These are phyloP conservation scores for Croton setiger DNA, from an alignment of 441 rosid genomes.

Conservation along the genomic window DNA sequence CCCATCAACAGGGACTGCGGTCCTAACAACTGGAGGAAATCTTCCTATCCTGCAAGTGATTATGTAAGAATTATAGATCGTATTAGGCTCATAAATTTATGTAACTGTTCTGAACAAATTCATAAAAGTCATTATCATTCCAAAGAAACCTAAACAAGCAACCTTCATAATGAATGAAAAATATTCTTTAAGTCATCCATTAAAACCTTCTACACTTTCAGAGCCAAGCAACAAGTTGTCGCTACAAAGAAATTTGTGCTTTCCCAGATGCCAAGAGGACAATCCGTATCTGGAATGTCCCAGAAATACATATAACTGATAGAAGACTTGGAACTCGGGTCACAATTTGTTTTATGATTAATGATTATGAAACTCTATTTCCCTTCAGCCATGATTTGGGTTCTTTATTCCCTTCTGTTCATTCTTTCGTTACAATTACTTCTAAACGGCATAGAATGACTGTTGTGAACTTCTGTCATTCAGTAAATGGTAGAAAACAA, in stretches of 20 bases:
- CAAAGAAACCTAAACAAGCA: not conserved
- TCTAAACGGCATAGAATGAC: not conserved
- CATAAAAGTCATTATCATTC: not conserved
- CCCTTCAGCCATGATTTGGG: not conserved
- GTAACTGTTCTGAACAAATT: not conserved
- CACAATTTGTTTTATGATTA: not conserved
- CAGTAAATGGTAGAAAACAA: not conserved
- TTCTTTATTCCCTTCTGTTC: not conserved
- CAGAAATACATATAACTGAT: not conserved
- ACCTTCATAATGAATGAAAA: not conserved
- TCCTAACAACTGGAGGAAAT: conserved; percentile 82
- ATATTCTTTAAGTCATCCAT: not conserved
- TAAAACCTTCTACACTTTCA: not conserved
- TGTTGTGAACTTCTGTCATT: not conserved
- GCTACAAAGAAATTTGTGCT: not conserved
- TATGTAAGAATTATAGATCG: not conserved
- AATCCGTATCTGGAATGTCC: not conserved
- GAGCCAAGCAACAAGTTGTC: not conserved
- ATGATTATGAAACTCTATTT: not conserved
- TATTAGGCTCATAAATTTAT: not conserved
- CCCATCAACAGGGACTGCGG: conserved; percentile 95
- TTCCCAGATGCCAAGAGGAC: not conserved
- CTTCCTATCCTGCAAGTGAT: conserved; percentile 62
- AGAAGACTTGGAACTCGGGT: not conserved
- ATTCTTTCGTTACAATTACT: not conserved